Evolutionary conservation across 164 flowering plant genomes (phyloP), one percentile per base, ranked within the genome.

Genomic region (Litsea cubeba): DNA sequence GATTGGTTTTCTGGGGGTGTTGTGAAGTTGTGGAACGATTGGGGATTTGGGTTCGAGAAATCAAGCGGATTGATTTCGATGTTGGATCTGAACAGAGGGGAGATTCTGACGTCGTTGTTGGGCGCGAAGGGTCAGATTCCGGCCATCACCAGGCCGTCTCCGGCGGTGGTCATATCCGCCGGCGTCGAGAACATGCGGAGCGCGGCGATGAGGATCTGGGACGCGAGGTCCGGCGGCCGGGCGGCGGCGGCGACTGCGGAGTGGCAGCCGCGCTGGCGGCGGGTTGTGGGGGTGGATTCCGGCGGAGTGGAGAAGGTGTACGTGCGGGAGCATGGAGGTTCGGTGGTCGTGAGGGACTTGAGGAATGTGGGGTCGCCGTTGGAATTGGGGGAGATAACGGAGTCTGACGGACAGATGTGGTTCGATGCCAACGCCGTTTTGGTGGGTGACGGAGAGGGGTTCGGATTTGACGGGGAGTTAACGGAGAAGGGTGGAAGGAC

Each of bases 21-120:
- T 18, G 98, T 93, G 17, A 91, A 89, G 80, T 80, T 91, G 0
- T 93, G 97, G 97, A 93, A 92, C 26, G 86, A 85, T 28, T 68
- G 85, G 2, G 87, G 85, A 2, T 35, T 83, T 12, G 60, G 60
- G 60, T 40, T 40, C 46, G 46, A 40, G 46, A 20, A 58, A 58
- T 58, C 79, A 0, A 67, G 71, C 11, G 81, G 79, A 46, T 69
- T 73, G 0, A 75, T 86, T 50, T 78, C 89, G 12, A 51, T 86
- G 23, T 84, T 80, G 82, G 92, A 87, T 65, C 60, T 74, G 18
- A 67, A 77, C 76, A 68, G 58, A 1, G 78, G 76, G 2, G 75
- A 69, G 51, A 77, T 46, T 18, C 65, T 82, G 7, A 71, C 64
- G 14, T 78, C 82, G 2, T 28, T 77, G 76, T 25, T 70, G 57